A percentile compares a stretch with the other conserved stretches of the same genome.
Evolutionary conservation across 2,329 filamentous ascomycete genomes (phyloP).

Genomic region (Trichoderma asperellum): DNA sequence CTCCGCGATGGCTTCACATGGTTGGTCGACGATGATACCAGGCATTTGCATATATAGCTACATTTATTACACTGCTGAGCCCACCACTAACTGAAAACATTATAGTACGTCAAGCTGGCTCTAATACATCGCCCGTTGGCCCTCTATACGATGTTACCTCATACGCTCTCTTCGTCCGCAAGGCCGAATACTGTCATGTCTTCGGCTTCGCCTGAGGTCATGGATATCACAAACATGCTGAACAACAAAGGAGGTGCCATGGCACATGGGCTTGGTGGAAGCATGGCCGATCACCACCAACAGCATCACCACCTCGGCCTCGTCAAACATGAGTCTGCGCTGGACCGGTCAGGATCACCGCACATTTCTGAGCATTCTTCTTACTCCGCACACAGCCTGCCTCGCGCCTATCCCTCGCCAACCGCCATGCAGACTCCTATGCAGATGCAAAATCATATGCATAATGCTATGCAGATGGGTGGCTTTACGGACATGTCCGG

Average conservation of each 20-base stretch:
- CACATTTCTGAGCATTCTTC: conserved; percentile 64
- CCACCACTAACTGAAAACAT: not conserved
- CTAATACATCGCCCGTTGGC: not conserved
- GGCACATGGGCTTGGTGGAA: conserved; percentile 38
- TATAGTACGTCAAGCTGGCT: not conserved
- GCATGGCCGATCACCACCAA: conserved; percentile 39
- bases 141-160: conserved; percentile 24
- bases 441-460: conserved; percentile 51
- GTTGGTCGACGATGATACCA: not conserved
- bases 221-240: conserved; percentile 58
- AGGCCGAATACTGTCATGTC: conserved; percentile 47
- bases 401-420: conserved; percentile 58
- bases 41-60: not conserved
- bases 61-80: not conserved
- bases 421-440: conserved; percentile 56
- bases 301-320: conserved; percentile 39
- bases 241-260: conserved; percentile 51
- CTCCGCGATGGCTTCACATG: conserved; percentile 9
- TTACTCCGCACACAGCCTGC: conserved; percentile 56
- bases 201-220: conserved; percentile 53
- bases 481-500: conserved; percentile 44
- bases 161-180: conserved; percentile 27
- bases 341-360: conserved; percentile 61
- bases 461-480: conserved; percentile 47
- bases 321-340: conserved; percentile 44